These are phyloP conservation scores for Aristolochia contorta DNA, from an alignment of 164 flowering plant species.

Conservation along the genomic window DNA sequence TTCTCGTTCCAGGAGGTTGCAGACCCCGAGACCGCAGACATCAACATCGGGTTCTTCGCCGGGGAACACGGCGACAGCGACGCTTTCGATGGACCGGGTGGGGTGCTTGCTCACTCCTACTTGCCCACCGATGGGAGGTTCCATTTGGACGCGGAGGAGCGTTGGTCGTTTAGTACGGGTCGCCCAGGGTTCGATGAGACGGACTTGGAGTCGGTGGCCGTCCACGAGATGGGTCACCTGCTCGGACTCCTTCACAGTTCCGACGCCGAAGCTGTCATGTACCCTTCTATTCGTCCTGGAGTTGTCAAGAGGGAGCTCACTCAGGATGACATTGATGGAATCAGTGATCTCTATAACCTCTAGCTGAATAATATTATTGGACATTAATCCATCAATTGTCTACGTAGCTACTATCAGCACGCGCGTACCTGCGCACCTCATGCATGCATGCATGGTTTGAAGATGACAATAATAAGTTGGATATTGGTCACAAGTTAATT, in stretches of 20 bases:
- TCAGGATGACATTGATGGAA: constrained; percentile 16
- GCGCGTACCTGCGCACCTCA: too few relatives aligned
- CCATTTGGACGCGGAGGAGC: constrained; percentile 7
- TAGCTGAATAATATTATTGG: too few relatives aligned
- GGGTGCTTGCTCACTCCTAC: constrained; percentile 4
- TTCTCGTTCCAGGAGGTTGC: constrained; percentile 28
- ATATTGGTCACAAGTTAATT: too few relatives aligned
- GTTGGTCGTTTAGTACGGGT: neutral
- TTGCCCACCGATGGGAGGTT: constrained; percentile 2
- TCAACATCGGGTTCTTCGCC: constrained; percentile 44
- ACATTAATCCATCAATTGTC: too few relatives aligned
- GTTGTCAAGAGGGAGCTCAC: constrained; percentile 7
- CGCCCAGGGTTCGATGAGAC: neutral
- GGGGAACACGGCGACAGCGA: constrained; percentile 66
- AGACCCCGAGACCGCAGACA: constrained; percentile 26
- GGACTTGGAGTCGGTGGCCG: constrained; percentile 32
- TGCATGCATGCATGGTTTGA: too few relatives aligned
- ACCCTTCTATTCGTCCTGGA: constrained; percentile 3
- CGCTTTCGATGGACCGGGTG: constrained; percentile 61
- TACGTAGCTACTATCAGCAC: too few relatives aligned
- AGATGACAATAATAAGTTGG: too few relatives aligned
- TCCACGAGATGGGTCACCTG: constrained; percentile 38
- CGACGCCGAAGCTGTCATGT: constrained; percentile 14
- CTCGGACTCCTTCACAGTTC: constrained; percentile 18
- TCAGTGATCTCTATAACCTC: constrained; percentile 7